Base-by-base conservation (phyloP, 768 basidiomycete genomes). In the Leucocoprinus birnbaumii region DNA sequence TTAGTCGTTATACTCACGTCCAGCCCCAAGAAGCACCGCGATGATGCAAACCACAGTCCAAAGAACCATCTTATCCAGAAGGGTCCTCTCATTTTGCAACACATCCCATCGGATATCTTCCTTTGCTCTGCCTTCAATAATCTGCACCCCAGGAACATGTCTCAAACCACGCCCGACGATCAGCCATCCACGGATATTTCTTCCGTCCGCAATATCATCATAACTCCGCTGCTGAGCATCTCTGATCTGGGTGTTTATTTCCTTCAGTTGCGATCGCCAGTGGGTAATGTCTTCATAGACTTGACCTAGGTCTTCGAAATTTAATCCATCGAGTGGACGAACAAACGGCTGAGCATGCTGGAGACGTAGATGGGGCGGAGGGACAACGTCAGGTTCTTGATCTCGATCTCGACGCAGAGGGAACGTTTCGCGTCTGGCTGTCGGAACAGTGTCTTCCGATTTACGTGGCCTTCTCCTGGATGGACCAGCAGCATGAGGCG, bases 51-150 rank as follows among this genome's bases (percentile, higher is more conserved):
- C 72, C 18, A 85, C 70, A 16, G 74, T 68, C 86, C 88, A 89
- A 59, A 87, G 80, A 2, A 78, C 75, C 26, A 75, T 55, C 19
- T 66, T 65, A 59, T 83, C 80, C 56, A 80, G 57, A 47, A 65
- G 51, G 34, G 71, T 77, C 37, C 79, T 71, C 65, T 83, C 79
- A 57, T 79, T 75, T 67, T 89, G 87, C 47, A 92, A 70, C 22
- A 88, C 83, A 55, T 85, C 83, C 89, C 90, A 94, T 51, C 86
- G 71, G 34, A 94, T 82, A 65, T 92, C 90, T 62, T 92, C 89
- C 66, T 89, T 91, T 13, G 89, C 86, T 56, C 87, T 72, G 1
- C 91, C 91, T 63, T 89, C 86, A 21, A 94, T 90, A 34, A 87
- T 70, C 64, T 87, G 72, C 4, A 87, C 68, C 2, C 83, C 83